These are phyloP conservation scores for Solanum aculeatissimum DNA, from an alignment of 305 asterid genomes.

Conservation along the genomic window DNA sequence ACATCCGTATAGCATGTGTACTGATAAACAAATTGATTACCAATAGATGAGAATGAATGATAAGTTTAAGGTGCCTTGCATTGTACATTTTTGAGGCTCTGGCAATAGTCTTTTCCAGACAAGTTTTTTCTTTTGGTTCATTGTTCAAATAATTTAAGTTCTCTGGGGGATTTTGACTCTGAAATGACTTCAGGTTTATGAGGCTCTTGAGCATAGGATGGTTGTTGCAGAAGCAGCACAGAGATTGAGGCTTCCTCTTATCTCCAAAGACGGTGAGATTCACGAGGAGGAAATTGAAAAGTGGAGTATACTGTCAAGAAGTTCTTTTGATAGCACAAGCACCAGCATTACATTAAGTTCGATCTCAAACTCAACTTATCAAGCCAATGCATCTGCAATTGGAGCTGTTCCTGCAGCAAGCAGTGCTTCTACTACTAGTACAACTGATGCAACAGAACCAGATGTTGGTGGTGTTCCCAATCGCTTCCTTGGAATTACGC, in stretches of 20 bases:
- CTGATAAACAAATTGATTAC: neutral
- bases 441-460: constrained; percentile 63
- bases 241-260: constrained; percentile 86
- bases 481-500: constrained; percentile 87
- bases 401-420: constrained; percentile 33
- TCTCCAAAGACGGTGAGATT: constrained; percentile 85
- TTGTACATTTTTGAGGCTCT: neutral
- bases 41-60: neutral
- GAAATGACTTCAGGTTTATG: constrained; percentile 55
- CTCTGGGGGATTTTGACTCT: neutral
- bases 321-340: constrained; percentile 77
- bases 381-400: constrained; percentile 33
- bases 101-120: neutral
- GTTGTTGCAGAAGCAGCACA: constrained; percentile 95
- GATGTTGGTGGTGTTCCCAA: constrained; percentile 96
- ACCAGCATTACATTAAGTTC: constrained; percentile 64
- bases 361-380: constrained; percentile 64
- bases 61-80: neutral
- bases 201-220: constrained; percentile 88
- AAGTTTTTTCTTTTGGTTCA: neutral
- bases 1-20: neutral
- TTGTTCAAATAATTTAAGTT: neutral
- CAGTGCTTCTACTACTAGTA: constrained; percentile 22
- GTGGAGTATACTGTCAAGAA: constrained; percentile 68
- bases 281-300: constrained; percentile 88